These are phyloP conservation scores for Xenosphaeropsis pyriputrescens DNA, from an alignment of 2,329 filamentous ascomycete species.

Conservation along the genomic window DNA sequence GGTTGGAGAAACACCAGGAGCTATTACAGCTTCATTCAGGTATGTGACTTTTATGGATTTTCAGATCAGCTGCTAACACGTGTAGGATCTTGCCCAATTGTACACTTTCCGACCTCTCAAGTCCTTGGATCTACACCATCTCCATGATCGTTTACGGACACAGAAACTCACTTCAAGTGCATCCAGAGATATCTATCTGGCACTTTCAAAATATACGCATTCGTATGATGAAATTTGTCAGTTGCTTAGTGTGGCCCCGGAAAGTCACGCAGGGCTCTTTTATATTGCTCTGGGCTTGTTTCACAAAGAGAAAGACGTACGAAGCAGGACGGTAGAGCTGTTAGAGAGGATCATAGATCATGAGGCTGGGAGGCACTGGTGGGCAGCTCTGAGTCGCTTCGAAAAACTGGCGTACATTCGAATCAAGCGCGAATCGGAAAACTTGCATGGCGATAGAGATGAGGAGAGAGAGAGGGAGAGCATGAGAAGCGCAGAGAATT, in stretches of 20 bases:
- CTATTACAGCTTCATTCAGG: slow-evolving; percentile 91
- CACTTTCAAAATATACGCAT: slow-evolving; percentile 60
- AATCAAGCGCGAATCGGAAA: slow-evolving; percentile 52
- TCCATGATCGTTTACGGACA: slow-evolving; percentile 79
- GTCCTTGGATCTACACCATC: slow-evolving; percentile 76
- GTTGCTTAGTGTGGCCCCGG: slow-evolving; percentile 66
- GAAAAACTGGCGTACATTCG: slow-evolving; percentile 76
- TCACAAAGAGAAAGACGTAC: slow-evolving; percentile 71
- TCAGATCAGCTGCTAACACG: slow-evolving; percentile 17
- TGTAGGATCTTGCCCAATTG: slow-evolving; percentile 48
- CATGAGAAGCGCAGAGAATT: not conserved
- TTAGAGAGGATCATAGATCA: slow-evolving; percentile 73
- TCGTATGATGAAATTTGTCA: slow-evolving; percentile 79
- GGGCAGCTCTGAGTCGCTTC: slow-evolving; percentile 73
- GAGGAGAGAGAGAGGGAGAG: slow-evolving; percentile 7
- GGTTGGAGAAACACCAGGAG: slow-evolving; percentile 92
- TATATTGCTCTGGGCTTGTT: slow-evolving; percentile 85
- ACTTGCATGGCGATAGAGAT: slow-evolving; percentile 28
- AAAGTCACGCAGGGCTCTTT: slow-evolving; percentile 78
- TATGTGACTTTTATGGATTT: slow-evolving; percentile 18
- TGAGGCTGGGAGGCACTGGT: slow-evolving; percentile 87
- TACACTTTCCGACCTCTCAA: slow-evolving; percentile 56
- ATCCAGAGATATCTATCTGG: slow-evolving; percentile 72
- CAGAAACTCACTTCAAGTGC: slow-evolving; percentile 64
- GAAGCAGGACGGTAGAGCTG: slow-evolving; percentile 62